These are phyloP conservation scores for Entamoeba histolytica DNA, from an alignment of 208 protist genomes.

Conservation along the genomic window DNA sequence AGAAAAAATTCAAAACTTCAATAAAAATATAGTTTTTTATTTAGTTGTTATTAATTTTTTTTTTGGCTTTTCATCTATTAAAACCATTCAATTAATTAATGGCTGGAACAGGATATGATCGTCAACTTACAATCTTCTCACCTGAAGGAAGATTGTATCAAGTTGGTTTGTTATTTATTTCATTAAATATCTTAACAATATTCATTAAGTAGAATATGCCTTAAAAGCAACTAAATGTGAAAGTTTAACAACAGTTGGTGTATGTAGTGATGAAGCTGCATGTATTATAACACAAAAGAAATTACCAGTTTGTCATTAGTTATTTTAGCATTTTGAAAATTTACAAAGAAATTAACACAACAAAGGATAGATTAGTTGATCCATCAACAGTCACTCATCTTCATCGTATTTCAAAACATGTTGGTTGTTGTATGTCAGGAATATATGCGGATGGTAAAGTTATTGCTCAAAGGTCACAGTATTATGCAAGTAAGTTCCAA, in stretches of 20 bases:
- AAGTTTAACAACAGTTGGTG: not conserved
- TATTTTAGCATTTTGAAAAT: not conserved
- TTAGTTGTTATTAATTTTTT: too few species aligned
- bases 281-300: not conserved
- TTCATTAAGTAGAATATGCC: not conserved
- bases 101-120: not conserved
- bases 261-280: not conserved
- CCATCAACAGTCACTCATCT: not conserved
- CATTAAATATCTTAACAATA: not conserved
- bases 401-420: not conserved
- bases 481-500: not conserved
- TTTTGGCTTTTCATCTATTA: too few species aligned
- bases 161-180: not conserved
- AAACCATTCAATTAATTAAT: not conserved
- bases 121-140: not conserved
- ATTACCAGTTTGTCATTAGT: not conserved
- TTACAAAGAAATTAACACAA: not conserved
- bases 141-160: not conserved
- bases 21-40: too few species aligned
- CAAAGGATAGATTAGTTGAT: conserved; percentile 1
- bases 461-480: not conserved
- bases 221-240: not conserved
- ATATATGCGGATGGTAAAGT: not conserved
- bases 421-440: not conserved
- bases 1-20: too few species aligned